Evolutionary conservation across 2,329 filamentous ascomycete genomes (phyloP).

Genomic region (Arthrobotrys iridis): DNA sequence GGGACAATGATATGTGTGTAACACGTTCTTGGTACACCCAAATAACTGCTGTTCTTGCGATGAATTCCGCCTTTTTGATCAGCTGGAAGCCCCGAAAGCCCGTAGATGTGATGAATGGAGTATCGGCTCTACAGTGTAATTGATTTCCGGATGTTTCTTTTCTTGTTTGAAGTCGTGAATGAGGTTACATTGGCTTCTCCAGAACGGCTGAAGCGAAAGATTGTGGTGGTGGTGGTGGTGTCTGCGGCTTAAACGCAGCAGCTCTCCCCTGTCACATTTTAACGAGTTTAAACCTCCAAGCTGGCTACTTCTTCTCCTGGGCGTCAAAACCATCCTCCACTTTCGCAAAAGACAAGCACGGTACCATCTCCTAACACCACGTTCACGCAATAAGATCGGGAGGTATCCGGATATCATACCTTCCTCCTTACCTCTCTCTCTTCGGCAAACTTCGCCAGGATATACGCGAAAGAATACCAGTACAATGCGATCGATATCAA

Average conservation of each 20-base stretch:
- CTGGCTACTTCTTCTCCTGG: slow-evolving; percentile 51
- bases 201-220: not conserved
- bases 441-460: not conserved
- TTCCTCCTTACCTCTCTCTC: not conserved
- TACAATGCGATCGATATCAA: slow-evolving; percentile 51
- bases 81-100: too few relatives aligned
- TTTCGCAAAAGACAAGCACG: not conserved
- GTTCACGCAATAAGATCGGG: too few relatives aligned
- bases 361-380: not conserved
- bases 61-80: too few relatives aligned
- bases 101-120: too few relatives aligned
- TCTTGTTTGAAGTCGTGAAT: too few relatives aligned
- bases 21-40: too few relatives aligned
- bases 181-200: not conserved
- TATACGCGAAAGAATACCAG: not conserved
- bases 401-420: too few relatives aligned
- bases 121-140: too few relatives aligned
- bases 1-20: too few relatives aligned
- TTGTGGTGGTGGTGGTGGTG: not conserved
- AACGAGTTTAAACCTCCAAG: slow-evolving; percentile 45
- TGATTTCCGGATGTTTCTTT: too few relatives aligned
- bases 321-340: too few relatives aligned
- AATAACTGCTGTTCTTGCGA: too few relatives aligned
- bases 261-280: slow-evolving; percentile 12
- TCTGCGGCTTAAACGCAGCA: slow-evolving; percentile 34